A percentile compares a stretch with the other conserved stretches of the same genome.
phyloP scores from a whole-genome alignment of 441 rosid genomes.

The Aquilaria agallochum region DNA sequence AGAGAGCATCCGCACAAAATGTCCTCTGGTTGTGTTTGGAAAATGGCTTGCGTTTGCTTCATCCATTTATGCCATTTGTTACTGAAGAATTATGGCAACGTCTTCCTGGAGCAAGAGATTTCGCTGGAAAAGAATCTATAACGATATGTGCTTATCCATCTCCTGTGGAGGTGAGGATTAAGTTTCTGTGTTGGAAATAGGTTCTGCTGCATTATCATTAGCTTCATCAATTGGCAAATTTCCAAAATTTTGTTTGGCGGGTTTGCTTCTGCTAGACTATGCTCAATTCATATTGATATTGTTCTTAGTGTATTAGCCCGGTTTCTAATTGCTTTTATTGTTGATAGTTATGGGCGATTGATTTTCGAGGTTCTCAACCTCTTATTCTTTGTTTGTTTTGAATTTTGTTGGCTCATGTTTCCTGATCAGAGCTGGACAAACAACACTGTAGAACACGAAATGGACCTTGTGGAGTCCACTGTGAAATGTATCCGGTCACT shows the following conservation, averaged over 20 bases:
- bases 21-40: conserved; percentile 87
- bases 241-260: no score
- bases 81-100: conserved; percentile 98
- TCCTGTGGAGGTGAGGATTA: conserved; percentile 44
- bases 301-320: no score
- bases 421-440: conserved; percentile 60
- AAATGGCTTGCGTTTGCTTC: conserved; percentile 85
- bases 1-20: conserved; percentile 61
- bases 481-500: conserved; percentile 75
- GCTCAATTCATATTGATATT: no score
- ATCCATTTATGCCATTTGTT: conserved; percentile 95
- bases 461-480: conserved; percentile 68
- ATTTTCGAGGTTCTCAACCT: no score
- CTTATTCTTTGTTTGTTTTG: background rate
- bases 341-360: no score
- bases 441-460: conserved; percentile 51
- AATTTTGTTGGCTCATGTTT: background rate
- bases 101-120: conserved; percentile 50
- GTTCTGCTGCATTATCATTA: background rate
- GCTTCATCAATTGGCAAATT: no score
- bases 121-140: conserved; percentile 58
- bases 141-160: conserved; percentile 80
- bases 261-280: no score
- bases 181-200: conserved; percentile 1
- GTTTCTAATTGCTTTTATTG: no score